Evolutionary conservation across 2,329 filamentous ascomycete species (phyloP), one percentile per base, ranked within the genome.

Genomic region (Rhynchosporium graminicola): DNA sequence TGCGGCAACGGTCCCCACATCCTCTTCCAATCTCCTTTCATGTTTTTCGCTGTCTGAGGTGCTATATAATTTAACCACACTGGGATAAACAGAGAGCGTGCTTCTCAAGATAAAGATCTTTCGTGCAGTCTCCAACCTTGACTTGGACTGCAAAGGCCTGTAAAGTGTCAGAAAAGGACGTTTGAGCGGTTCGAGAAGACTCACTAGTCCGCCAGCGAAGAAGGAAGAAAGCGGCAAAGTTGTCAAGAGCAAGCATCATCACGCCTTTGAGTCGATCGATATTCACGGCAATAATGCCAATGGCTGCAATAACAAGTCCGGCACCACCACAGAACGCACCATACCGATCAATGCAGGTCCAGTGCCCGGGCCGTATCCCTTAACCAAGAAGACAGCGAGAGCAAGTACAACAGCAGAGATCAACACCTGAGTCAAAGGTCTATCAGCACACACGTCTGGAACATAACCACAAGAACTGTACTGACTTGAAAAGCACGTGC

Each of bases 131-230:
- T 13, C 71, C 70, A 29, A 64, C 60, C 47, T 69, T 70, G 29
- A 65, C 54, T 38, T 65, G 63, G 9, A 57, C 61, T 5, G 70
- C 68, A 38, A 68, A 72, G 31, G 71, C 70, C 71, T 72, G 20
- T 10, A 3, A 36, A 13, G 20, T 33, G 57, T 52, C 15, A 48
- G 45, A 29, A 38, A 38, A 3, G 13, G 13, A n/a, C 8, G 20
- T 46, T 15, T 20, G n/a, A 46, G 4, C 15, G 8, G n/a, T 20
- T 13, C 7, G 43, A 20, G 43, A 13, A 4, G 26, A 7, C 65
- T 69, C 69, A 73, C 71, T 31, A 69, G 61, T 31, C 61, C 71
- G 9, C 69, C 71, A 43, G 71, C 70, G 9, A 20, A 72, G 59
- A 20, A 71, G 56, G 50, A 73, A 68, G 54, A 73, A 70, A 0